Conservation (phyloP, 2,329 filamentous ascomycete species). For the Penicillium hordei region DNA sequence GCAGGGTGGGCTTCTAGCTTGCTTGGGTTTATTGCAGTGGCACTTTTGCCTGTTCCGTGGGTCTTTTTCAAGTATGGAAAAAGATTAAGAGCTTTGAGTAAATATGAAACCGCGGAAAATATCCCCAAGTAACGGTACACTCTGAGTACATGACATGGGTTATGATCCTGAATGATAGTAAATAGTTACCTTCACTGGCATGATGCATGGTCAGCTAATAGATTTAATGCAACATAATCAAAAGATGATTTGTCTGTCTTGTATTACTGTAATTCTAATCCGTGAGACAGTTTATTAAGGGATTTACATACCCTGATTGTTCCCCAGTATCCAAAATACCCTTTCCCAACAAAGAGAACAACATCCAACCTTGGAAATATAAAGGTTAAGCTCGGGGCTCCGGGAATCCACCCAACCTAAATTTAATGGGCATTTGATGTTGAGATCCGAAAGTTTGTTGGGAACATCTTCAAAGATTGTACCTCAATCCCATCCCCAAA, state of each 20-base stretch:
- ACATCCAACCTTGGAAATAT: neutral
- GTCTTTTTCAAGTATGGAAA: slow-evolving; percentile 50
- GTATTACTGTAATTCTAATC: neutral
- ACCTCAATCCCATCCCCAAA: neutral
- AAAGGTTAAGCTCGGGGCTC: neutral
- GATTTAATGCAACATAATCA: rapidly evolving
- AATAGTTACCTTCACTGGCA: neutral
- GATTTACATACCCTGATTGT: no score
- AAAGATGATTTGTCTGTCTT: neutral
- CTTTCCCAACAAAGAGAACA: neutral
- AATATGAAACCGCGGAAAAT: slow-evolving; percentile 9
- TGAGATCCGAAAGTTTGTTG: neutral
- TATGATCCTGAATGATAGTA: neutral
- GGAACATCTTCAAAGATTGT: neutral
- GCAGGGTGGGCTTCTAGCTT: slow-evolving; percentile 62
- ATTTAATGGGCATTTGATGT: neutral
- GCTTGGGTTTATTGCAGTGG: slow-evolving; percentile 53
- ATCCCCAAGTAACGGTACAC: neutral
- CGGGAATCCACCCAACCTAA: neutral
- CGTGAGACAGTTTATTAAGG: neutral
- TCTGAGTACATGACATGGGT: neutral
- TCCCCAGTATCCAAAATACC: neutral
- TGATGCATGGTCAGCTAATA: neutral
- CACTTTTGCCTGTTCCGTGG: slow-evolving; percentile 46
- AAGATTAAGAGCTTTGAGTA: slow-evolving; percentile 16